Conservation (phyloP, 164 flowering plant species). For the Magnolia sinica region DNA sequence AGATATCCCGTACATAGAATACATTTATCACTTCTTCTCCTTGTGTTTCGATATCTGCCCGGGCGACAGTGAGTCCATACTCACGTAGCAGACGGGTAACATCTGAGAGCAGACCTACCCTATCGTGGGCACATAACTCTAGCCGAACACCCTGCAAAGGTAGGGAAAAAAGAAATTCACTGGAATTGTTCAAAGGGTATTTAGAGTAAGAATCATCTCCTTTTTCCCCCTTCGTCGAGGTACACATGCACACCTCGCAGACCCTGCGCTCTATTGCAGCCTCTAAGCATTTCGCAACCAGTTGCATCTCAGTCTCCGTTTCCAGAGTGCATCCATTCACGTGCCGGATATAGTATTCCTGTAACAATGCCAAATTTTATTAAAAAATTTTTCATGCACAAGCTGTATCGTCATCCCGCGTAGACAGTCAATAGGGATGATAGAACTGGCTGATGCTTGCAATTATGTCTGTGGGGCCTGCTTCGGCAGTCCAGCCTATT, state of each 20-base stretch:
- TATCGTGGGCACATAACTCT: constrained; percentile 50
- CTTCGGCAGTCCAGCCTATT: not conserved
- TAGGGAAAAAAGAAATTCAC: not conserved
- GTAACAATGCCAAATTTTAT: constrained; percentile 4
- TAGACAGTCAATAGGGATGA: not conserved
- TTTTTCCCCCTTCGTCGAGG: not conserved
- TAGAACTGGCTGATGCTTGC: not conserved
- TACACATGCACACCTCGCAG: constrained; percentile 43
- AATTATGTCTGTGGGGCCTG: not conserved
- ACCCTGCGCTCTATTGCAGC: constrained; percentile 80
- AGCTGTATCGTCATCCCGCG: no score
- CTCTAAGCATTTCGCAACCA: constrained; percentile 58
- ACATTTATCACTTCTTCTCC: constrained; percentile 57
- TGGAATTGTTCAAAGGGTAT: not conserved
- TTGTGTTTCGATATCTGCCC: constrained; percentile 66
- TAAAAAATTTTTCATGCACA: no score
- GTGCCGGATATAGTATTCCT: constrained; percentile 76
- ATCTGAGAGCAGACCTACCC: constrained; percentile 68
- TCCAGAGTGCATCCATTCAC: constrained; percentile 46
- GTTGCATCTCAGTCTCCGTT: constrained; percentile 48
- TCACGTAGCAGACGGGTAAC: constrained; percentile 64
- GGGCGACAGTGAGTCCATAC: constrained; percentile 53
- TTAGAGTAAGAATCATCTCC: not conserved
- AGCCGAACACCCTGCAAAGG: constrained; percentile 51
- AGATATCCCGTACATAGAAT: constrained; percentile 56